Conservation (phyloP, 306 rosid species). For the Vigna unguiculata region DNA sequence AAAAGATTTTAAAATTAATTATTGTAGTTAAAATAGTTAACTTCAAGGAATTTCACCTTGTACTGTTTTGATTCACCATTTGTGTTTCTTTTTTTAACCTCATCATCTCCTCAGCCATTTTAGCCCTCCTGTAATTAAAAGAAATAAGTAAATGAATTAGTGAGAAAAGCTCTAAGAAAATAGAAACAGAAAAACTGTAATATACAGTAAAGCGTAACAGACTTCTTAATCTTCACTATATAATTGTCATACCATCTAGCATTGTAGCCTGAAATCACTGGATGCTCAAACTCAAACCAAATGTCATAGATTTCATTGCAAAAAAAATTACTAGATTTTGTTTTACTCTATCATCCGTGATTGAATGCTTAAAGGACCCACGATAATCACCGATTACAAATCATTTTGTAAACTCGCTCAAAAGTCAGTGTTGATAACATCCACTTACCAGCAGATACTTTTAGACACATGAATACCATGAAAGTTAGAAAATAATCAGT, state of each 20-base stretch:
- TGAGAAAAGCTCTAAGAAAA: conserved; percentile 1
- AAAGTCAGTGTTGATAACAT: conserved; percentile 2
- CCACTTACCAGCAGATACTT: background rate
- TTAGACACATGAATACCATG: conserved; percentile 15
- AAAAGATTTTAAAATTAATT: conserved; percentile 19
- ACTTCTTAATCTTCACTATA: conserved; percentile 6
- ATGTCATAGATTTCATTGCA: conserved; percentile 1
- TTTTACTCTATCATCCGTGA: background rate
- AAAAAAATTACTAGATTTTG: background rate
- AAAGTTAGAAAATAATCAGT: conserved; percentile 1
- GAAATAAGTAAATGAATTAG: conserved; percentile 25
- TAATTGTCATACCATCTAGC: conserved; percentile 17
- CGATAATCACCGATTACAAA: conserved; percentile 4
- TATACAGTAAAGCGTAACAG: conserved; percentile 11
- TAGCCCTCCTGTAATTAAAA: conserved; percentile 49
- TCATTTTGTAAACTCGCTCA: background rate
- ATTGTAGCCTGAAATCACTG: conserved; percentile 12
- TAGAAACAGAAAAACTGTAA: background rate
- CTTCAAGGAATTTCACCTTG: conserved; percentile 44
- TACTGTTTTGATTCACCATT: conserved; percentile 40
- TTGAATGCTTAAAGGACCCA: conserved; percentile 21
- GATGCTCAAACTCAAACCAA: conserved; percentile 13
- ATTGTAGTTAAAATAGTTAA: conserved; percentile 12
- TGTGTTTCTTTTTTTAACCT: conserved; percentile 53
- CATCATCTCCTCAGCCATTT: conserved; percentile 53